phyloP scores from a whole-genome alignment of 805 yeast species.

The Peterozyma toletana region DNA sequence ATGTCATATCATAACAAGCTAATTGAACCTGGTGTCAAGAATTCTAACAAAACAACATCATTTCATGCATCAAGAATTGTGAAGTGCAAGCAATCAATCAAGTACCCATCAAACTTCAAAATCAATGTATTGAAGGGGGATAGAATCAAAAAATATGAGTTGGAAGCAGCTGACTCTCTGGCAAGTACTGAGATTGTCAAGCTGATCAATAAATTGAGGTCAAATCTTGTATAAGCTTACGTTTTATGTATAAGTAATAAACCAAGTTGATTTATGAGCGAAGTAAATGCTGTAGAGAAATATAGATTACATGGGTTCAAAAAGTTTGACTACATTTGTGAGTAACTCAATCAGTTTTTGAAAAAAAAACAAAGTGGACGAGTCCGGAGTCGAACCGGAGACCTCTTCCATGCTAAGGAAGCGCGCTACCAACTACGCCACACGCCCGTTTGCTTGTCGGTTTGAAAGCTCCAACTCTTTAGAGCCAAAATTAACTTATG shows the following conservation, averaged over 20 bases:
- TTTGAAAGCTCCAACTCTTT: too few species aligned
- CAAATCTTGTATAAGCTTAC: too few species aligned
- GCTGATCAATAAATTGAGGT: slow-evolving; percentile 35
- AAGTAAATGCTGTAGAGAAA: too few species aligned
- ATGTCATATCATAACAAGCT: too few species aligned
- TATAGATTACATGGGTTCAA: too few species aligned
- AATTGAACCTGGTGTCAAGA: slow-evolving; percentile 50
- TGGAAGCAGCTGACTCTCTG: slow-evolving; percentile 59
- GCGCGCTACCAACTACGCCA: slow-evolving; percentile 83
- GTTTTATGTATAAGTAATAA: too few species aligned
- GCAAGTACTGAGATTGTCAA: slow-evolving; percentile 72
- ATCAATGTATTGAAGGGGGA: slow-evolving; percentile 63
- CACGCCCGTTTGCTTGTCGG: slow-evolving; percentile 55
- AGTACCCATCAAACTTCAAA: slow-evolving; percentile 75
- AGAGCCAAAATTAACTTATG: too few species aligned
- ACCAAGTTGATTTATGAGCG: too few species aligned
- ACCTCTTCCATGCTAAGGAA: slow-evolving; percentile 77
- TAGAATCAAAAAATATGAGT: slow-evolving; percentile 76
- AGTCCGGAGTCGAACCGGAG: slow-evolving; percentile 75
- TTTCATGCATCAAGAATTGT: slow-evolving; percentile 77
- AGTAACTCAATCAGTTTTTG: too few species aligned
- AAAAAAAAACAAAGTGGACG: slow-evolving; percentile 41
- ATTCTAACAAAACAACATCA: slow-evolving; percentile 48
- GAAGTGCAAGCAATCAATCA: slow-evolving; percentile 68
- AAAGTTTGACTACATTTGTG: too few species aligned